phyloP scores from a whole-genome alignment of 208 protist species.

The Plasmodiophora brassicae region DNA sequence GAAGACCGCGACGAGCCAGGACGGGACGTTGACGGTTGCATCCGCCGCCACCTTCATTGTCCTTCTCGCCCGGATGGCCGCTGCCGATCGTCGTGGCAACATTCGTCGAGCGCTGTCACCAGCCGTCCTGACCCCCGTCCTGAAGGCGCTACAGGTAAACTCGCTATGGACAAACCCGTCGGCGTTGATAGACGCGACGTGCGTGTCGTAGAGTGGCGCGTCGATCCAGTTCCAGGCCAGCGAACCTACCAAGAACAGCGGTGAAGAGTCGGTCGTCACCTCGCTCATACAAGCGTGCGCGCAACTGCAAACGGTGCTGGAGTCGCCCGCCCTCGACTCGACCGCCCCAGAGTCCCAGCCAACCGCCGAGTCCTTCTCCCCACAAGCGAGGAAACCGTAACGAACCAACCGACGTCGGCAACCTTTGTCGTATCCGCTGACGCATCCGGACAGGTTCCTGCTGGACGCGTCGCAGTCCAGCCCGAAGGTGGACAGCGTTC shows the following conservation, averaged over 20 bases:
- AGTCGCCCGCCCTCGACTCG: not conserved
- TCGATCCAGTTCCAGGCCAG: not conserved
- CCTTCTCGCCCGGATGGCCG: slow-evolving; percentile 3
- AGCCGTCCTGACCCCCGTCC: not conserved
- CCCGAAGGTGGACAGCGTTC: too few species aligned
- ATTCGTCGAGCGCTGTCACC: not conserved
- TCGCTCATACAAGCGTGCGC: not conserved
- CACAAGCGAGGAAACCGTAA: too few species aligned
- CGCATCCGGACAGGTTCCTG: too few species aligned
- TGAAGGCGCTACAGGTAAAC: not conserved
- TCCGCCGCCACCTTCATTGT: not conserved
- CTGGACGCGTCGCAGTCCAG: too few species aligned
- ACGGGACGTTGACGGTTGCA: slow-evolving; percentile 18
- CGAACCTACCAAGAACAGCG: not conserved
- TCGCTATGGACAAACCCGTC: too few species aligned
- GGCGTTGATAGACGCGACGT: not conserved
- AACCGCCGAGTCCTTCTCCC: too few species aligned
- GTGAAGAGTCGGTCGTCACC: not conserved
- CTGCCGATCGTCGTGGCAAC: not conserved
- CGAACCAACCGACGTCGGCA: too few species aligned
- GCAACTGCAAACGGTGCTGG: not conserved
- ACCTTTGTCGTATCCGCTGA: too few species aligned
- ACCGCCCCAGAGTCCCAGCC: too few species aligned
- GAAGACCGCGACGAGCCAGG: slow-evolving; percentile 8
- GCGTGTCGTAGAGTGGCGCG: not conserved